These are phyloP conservation scores for Bipolaris sorokiniana DNA, from an alignment of 2,329 filamentous ascomycete species.

Conservation along the genomic window DNA sequence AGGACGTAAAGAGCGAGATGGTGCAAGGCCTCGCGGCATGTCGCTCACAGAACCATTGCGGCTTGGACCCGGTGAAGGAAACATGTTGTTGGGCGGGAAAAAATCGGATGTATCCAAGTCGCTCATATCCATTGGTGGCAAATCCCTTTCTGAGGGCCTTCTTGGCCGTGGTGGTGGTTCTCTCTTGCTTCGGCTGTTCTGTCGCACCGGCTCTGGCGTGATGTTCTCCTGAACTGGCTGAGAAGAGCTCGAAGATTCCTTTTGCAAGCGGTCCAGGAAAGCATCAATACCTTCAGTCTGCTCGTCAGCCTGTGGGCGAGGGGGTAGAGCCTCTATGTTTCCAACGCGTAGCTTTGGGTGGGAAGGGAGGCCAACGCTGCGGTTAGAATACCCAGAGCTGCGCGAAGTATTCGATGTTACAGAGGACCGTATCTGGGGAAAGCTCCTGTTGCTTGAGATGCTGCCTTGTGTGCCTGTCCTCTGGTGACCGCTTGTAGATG, in stretches of 20 bases:
- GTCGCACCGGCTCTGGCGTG: constrained; percentile 28
- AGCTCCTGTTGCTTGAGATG: constrained; percentile 35
- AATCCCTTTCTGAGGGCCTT: constrained; percentile 38
- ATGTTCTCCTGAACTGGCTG: constrained; percentile 23
- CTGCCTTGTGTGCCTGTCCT: constrained; percentile 47
- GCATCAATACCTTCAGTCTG: constrained; percentile 47
- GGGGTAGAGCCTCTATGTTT: constrained; percentile 25
- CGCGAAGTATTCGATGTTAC: constrained; percentile 39
- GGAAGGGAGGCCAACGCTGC: constrained; percentile 32
- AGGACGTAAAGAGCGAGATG: constrained; percentile 25
- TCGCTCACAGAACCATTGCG: constrained; percentile 26
- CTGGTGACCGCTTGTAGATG: constrained; percentile 41
- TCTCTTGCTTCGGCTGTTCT: constrained; percentile 30
- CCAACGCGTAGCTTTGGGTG: constrained; percentile 29
- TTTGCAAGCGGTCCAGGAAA: constrained; percentile 47
- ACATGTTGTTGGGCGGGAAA: constrained; percentile 26
- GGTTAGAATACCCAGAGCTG: constrained; percentile 40
- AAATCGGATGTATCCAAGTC: constrained; percentile 29
- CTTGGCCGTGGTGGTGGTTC: constrained; percentile 31
- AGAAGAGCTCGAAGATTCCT: constrained; percentile 35
- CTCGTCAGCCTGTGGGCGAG: constrained; percentile 28
- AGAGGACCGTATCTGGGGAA: constrained; percentile 36
- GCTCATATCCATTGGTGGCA: constrained; percentile 26
- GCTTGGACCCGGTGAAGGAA: constrained; percentile 35
- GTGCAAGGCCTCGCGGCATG: constrained; percentile 8